Base-by-base conservation (phyloP, 2,329 filamentous ascomycete species). In the Aspergillus hiratsukae region DNA sequence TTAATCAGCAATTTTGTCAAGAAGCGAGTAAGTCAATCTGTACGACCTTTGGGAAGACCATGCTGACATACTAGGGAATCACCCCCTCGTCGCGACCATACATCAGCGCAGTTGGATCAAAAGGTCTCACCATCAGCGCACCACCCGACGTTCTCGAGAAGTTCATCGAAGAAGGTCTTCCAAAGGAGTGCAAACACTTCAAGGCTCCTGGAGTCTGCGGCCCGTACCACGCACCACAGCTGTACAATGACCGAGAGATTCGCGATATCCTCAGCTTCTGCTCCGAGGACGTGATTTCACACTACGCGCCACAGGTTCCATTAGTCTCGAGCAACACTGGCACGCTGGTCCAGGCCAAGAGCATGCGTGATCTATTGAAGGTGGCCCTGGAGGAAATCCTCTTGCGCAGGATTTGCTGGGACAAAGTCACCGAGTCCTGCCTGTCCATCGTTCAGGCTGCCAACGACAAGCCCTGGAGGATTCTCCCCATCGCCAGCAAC, bases 51-150 rank as follows among this genome's bases (percentile, higher is more conserved):
- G 8, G 14, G 2, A 25, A 35, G 5, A 8, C 14, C 14, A 11
- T 43, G 31, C 27, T 49, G n/a, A 54, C 31, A 21, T 14, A 52
- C 61, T 61, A 55, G 66, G 75, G 74, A 41, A 80, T 83, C 57
- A 73, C 81, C 45, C 71, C 71, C 19, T 78, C 81, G 48, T 80
- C 74, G 55, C 79, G 75, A 60, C 81, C 82, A 2, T 86, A 84
- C 71, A 75, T 85, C 66, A 84, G 82, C 64, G 82, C 82, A 17
- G 78, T 84, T 58, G 83, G 82, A 60, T 77, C 78, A 40, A 83
- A 82, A 73, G 81, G 82, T 40, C 71, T 85, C 55, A 85, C 83
- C 17, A 78, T 86, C 66, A 84, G 81, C 60, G 83, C 81, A 48
- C 83, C 83, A 21, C 83, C 83, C 7, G 74, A 75, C 11, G 80